Base-by-base conservation (phyloP, 768 basidiomycete species). In the Pisolithus sp. region DNA sequence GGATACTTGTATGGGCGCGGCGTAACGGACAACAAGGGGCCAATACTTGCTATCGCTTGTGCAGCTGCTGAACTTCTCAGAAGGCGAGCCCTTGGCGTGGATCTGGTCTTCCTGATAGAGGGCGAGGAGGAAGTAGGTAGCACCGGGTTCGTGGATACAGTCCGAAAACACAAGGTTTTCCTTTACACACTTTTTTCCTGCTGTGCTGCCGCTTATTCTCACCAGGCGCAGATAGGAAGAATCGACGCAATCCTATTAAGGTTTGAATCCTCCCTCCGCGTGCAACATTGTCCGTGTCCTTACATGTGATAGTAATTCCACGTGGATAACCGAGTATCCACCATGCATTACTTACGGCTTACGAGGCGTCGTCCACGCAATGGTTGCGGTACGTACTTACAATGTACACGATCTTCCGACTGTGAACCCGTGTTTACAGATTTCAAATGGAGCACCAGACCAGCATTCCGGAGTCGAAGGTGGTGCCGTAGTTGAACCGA, bases 71-170 rank as follows among this genome's bases (percentile, higher is more conserved):
- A 89, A 20, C 65, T 98, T 41, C 77, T 93, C 3, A 74, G 82
- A 24, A 73, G 75, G 12, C 76, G 92, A 1, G 78, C 83, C 10
- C 78, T 99, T 3, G 89, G 80, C 21, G 77, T 93, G 0, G 96
- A 99, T 62, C 65, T 99, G 1, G 83, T 97, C 5, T 83, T 98
- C 64, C 68, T 97, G 48, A 83, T 98, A 15, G 96, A 99, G 69
- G 96, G 96, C 0, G 95, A 98, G 64, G 96, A 96, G 64, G 96
- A 99, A 66, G 83, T 82, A n/a, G 95, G 95, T 1, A 95, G 93
- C 63, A 67, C 75, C 5, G 93, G 94, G 0, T 94, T 99, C 61
- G 77, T 72, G 37, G 81, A 89, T n/a, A 79, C 86, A 2, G 86
- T 97, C 9, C 61, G 71, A 50, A 77, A 74, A 50, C 74, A 93